Base-by-base conservation (phyloP, 2,329 filamentous ascomycete genomes). In the Emmonsiellopsis sp. region DNA sequence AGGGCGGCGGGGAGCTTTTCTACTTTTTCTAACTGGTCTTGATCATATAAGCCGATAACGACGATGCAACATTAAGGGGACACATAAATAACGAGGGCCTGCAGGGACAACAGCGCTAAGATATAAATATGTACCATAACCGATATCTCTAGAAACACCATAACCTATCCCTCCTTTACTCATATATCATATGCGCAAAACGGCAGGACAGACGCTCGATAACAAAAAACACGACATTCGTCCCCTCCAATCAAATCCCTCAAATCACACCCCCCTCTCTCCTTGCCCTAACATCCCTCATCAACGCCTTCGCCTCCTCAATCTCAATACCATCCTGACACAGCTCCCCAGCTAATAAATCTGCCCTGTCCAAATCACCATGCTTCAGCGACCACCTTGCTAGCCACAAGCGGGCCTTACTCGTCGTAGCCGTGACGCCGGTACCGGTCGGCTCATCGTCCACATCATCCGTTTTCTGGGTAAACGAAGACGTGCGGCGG, bases 301-400 rank as follows among this genome's bases (percentile, higher is more conserved):
- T 87, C 61, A 97, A 74, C 3, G 90, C 89, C 73, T 97, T 97
- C 31, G 93, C 93, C 70, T 98, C 93, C 67, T 98, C 93, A 2
- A 97, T 89, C 70, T 97, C 93, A 30, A 94, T 85, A 0, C 93
- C 93, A 70, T 98, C 93, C 70, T 96, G 89, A 67, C 91, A 96
- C 45, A 98, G 75, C 71, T 98, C 93, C 57, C 85, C 89, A 0
- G 90, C 91, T 42, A 97, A 74, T 57, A 89, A 82, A 71, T 87
- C 86, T 3, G 89, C 89, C 16, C 86, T 80, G 34, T 79, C 76
- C 62, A 88, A 88, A 68, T 95, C 89, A 40, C 84, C 83, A 9
- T 80, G 81, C 38, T 81, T 79, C 73, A 95, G 86, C 10, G 89
- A 86, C 73, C 85, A 86, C 53, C 84, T 82, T 13, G 93, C 93